A percentile compares a stretch with the other conserved stretches of the same genome.
These are phyloP conservation scores for Phytophthora macrochlamydospora DNA, from an alignment of 352 stramenopile genomes.

Conservation along the genomic window DNA sequence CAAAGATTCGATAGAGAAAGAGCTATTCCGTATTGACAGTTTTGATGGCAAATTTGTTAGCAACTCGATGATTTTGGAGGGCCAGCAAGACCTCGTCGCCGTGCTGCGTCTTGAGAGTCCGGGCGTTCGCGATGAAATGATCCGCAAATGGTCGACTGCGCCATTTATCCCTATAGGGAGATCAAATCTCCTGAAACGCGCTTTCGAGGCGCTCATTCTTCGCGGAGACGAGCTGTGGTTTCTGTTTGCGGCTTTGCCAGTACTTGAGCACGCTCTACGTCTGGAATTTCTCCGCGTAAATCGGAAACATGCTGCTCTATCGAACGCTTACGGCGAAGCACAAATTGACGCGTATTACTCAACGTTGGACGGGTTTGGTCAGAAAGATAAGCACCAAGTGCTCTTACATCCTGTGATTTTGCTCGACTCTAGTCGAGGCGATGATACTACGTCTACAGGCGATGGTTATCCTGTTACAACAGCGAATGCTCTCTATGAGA, in stretches of 20 bases:
- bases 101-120: conserved; percentile 11
- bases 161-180: conserved; percentile 51
- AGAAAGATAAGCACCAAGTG: conserved; percentile 80
- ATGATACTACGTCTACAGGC: neutral
- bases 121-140: conserved; percentile 1
- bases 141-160: conserved; percentile 16
- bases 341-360: conserved; percentile 82
- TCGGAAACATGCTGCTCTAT: conserved; percentile 28
- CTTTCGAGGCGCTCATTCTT: conserved; percentile 28
- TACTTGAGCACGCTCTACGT: conserved; percentile 71
- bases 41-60: conserved; percentile 40
- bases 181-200: conserved; percentile 36
- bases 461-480: conserved; percentile 6
- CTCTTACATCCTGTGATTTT: conserved; percentile 52
- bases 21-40: conserved; percentile 22
- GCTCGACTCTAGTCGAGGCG: conserved; percentile 7
- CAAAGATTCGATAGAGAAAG: neutral
- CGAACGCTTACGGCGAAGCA: conserved; percentile 44
- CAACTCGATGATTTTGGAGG: neutral
- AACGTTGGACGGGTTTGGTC: conserved; percentile 78
- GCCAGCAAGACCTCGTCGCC: conserved; percentile 10
- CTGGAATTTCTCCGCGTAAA: conserved; percentile 64
- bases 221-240: conserved; percentile 56
- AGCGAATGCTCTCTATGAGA: conserved; percentile 57
- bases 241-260: conserved; percentile 60